A percentile compares a stretch with the other conserved stretches of the same genome.
phyloP scores from a whole-genome alignment of 2,329 filamentous ascomycete genomes.

The Xylariaceae sp. region DNA sequence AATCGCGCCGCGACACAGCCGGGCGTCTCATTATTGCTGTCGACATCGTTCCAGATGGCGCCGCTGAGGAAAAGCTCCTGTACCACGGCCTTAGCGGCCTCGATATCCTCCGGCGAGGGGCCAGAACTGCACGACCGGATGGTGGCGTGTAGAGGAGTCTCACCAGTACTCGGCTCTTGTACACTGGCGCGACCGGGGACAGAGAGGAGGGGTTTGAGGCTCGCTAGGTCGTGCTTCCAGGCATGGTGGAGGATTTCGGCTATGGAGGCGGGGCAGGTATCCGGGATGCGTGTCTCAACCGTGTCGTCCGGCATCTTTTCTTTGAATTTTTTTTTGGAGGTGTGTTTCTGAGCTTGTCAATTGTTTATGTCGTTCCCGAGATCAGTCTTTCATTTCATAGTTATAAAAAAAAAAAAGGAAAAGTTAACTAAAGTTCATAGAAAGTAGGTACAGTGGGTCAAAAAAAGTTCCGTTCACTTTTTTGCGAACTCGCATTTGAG shows the following conservation, averaged over 20 bases:
- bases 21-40: constrained; percentile 80
- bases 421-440: no score
- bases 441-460: no score
- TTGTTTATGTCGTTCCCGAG: neutral
- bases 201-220: constrained; percentile 64
- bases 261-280: constrained; percentile 45
- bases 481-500: no score
- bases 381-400: no score
- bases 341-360: neutral
- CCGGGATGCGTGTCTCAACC: constrained; percentile 47
- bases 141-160: constrained; percentile 82
- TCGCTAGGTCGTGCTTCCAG: constrained; percentile 56
- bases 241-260: constrained; percentile 49
- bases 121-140: constrained; percentile 64
- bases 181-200: constrained; percentile 61
- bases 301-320: constrained; percentile 40
- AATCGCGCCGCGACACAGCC: constrained; percentile 75
- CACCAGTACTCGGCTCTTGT: constrained; percentile 79
- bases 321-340: neutral
- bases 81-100: constrained; percentile 62
- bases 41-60: constrained; percentile 96
- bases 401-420: no score
- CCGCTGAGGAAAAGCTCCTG: constrained; percentile 76
- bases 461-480: no score
- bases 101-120: constrained; percentile 38